Base-by-base conservation (phyloP, 805 yeast genomes). In the Sungouiella blattae region DNA sequence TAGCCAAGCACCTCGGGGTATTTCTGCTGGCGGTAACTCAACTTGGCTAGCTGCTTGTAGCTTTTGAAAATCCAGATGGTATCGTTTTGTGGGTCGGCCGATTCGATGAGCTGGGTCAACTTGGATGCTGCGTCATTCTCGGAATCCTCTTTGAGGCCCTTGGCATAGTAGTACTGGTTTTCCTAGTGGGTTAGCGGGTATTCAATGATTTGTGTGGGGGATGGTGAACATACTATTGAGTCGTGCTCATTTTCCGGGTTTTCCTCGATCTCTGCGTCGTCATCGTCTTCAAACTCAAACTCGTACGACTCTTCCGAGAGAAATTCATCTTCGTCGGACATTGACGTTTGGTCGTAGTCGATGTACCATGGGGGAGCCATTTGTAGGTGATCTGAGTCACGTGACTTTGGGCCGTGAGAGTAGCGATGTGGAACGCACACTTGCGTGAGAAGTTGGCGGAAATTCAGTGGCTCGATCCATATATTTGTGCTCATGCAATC, bases 241-340 rank as follows among this genome's bases (percentile, higher is more conserved):
- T 56, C 54, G 3, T 49, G 55, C 11, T 55, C 50, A 15, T 44
- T 24, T 18, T 45, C 35, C 28, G 49, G 47, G 0, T 53, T 61
- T 5, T 48, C 49, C 12, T 51, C 61, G 21, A 51, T 17, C 5
- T 31, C 53, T 17, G 55, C 60, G 14, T 54, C 64, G n/a, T 57
- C 57, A 8, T 55, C 61, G 20, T 51, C 53, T 26, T 44, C 53
- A 30, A 64, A 64, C 36, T 65, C 71, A 33, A 64, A 64, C 34
- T 65, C 70, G 36, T 63, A 64, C 16, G 68, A 63, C 39, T 64
- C 71, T 33, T 65, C 67, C 1, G 65, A 62, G 12, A 49, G 46
- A 43, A 44, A 63, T 16, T 58, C 65, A 16, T 57, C 61, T 21
- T 62, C 67, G 33, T 64, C 65, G 9, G 67, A 61, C 66, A 63